Base-by-base conservation (phyloP, 106 monocot species). In the Iris macrosiphon region DNA sequence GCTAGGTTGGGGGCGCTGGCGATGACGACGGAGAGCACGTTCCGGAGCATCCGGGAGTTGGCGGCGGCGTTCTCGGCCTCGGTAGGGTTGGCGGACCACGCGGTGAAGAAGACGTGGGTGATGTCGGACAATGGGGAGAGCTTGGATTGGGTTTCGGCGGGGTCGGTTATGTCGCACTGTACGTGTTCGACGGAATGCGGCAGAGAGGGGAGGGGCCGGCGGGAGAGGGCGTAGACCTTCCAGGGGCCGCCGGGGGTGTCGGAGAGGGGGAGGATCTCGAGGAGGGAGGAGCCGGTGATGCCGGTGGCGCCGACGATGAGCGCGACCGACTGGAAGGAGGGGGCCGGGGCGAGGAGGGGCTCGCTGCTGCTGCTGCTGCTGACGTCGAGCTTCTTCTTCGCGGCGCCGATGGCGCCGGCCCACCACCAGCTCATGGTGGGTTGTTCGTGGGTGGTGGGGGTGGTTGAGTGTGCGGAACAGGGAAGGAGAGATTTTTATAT, bases 361-460 rank as follows among this genome's bases (percentile, higher is more conserved):
- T 56, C 39, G 45, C 45, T 19, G n/a, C 6, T 3, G 22, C 14
- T 2, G 23, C 14, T 23, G 24, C 13, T 38, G 7, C 23, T 22
- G 13, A 38, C 56, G 56, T 54, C 53, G 39, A 38, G 13, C 39
- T 56, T 56, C 56, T 56, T 56, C 56, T 23, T 56, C 4, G 45
- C 57, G 25, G 67, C 95, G 40, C 89, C 89, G 44, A 89, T 74
- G 31, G 95, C 85, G 46, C 95, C 89, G 0, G 95, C 76, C 95
- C 95, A 96, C 95, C 95, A 96, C 89, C 89, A 96, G 66, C 95
- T 96, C 95, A 95, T 81, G 32, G 21, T 55, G n/a, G n/a, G n/a
- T n/a, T n/a, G n/a, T n/a, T n/a, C n/a, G n/a, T n/a, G n/a, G n/a
- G n/a, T n/a, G n/a, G n/a, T n/a, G n/a, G n/a, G n/a, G 0, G 21